A percentile compares a stretch with the other conserved stretches of the same genome.
These are phyloP conservation scores for Crithidia brevicula DNA, from an alignment of 208 protist species.

Conservation along the genomic window DNA sequence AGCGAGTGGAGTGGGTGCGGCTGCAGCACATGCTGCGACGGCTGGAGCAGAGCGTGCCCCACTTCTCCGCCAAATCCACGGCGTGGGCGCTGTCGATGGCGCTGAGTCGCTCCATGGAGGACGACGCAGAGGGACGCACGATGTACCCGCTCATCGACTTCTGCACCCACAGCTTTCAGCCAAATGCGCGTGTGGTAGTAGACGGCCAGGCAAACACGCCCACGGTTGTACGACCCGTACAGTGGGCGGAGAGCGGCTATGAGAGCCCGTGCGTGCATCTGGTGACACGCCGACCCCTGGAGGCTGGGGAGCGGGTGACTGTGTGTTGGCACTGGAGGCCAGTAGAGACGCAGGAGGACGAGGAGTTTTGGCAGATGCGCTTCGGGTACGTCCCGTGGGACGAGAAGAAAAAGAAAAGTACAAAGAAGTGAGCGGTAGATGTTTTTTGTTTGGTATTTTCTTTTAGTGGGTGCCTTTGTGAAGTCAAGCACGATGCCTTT, in stretches of 20 bases:
- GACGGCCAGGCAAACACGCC: conserved; percentile 1
- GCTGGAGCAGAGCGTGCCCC: conserved; percentile 79
- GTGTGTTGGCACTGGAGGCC: conserved; percentile 53
- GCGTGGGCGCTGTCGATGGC: conserved; percentile 86
- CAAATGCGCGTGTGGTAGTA: conserved; percentile 48
- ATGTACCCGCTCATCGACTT: conserved; percentile 88
- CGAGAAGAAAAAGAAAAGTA: not conserved
- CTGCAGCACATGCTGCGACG: conserved; percentile 54
- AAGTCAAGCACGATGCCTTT: no score
- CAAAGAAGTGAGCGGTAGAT: no score
- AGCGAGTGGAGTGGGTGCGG: conserved; percentile 73
- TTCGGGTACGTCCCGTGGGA: conserved; percentile 74
- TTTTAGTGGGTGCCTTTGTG: not conserved
- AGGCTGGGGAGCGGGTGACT: conserved; percentile 58
- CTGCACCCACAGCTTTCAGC: conserved; percentile 66
- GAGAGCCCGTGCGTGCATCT: conserved; percentile 67
- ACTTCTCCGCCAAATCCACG: conserved; percentile 80
- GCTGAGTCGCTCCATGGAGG: conserved; percentile 59
- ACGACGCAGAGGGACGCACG: conserved; percentile 56
- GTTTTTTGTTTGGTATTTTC: not conserved
- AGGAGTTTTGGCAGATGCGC: conserved; percentile 78
- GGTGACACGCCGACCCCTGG: conserved; percentile 42
- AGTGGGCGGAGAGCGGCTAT: conserved; percentile 32
- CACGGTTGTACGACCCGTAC: conserved; percentile 17
- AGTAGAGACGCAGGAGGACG: conserved; percentile 52